Evolutionary conservation across 2,329 filamentous ascomycete genomes (phyloP).

Genomic region (Xylariales sp.): DNA sequence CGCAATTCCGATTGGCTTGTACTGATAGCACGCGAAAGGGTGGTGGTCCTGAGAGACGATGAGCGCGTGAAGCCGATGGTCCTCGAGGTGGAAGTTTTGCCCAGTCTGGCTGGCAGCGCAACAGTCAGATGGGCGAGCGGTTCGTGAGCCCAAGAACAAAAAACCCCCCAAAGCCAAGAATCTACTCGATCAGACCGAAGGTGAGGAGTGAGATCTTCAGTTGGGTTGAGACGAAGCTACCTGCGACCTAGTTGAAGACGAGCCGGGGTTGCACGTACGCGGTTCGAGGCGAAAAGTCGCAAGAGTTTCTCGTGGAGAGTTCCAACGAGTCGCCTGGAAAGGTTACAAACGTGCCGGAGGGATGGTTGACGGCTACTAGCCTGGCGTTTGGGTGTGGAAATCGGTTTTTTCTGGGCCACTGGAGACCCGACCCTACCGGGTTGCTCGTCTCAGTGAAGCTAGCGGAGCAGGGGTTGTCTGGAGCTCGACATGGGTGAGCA

Average conservation of each 20-base stretch:
- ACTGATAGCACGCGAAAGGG: constrained; percentile 15
- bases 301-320: constrained; percentile 1
- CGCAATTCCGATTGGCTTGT: constrained; percentile 12
- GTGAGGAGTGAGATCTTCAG: constrained; percentile 28
- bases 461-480: constrained; percentile 6
- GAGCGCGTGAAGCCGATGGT: too few species aligned
- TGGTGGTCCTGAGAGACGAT: too few species aligned
- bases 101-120: too few species aligned
- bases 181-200: constrained; percentile 18
- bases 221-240: constrained; percentile 29
- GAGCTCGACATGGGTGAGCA: constrained; percentile 4
- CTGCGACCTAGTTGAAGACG: constrained; percentile 11
- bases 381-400: constrained; percentile 4
- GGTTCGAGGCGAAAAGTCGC: constrained; percentile 1
- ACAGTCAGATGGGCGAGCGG: too few species aligned
- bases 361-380: neutral
- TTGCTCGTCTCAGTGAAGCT: constrained; percentile 7
- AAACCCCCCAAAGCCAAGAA: constrained; percentile 16
- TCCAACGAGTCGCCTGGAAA: neutral
- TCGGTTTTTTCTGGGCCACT: too few species aligned
- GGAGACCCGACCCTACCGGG: constrained; percentile 7
- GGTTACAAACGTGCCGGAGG: constrained; percentile 1
- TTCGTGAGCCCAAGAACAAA: too few species aligned
- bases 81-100: too few species aligned
- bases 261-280: constrained; percentile 27